Conservation (phyloP, 2,329 filamentous ascomycete genomes). For the Drechslera avenae region DNA sequence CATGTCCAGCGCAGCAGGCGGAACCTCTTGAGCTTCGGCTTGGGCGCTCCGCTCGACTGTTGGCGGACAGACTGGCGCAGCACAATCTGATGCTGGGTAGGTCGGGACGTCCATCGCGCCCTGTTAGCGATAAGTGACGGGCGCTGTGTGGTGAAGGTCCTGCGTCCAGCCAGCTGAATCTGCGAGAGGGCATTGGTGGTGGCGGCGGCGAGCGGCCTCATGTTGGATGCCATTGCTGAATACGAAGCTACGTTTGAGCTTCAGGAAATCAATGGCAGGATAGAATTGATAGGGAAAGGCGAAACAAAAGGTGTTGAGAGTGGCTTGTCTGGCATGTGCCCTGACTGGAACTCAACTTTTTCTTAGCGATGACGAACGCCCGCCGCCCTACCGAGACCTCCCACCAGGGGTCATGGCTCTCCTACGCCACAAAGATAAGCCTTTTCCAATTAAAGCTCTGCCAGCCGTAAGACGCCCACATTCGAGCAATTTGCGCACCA, state of each 20-base stretch:
- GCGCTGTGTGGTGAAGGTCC: slow-evolving; percentile 43
- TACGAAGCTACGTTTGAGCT: slow-evolving; percentile 11
- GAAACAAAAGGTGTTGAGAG: slow-evolving; percentile 20
- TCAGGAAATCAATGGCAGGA: slow-evolving; percentile 17
- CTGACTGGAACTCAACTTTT: slow-evolving; percentile 31
- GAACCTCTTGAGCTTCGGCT: slow-evolving; percentile 55
- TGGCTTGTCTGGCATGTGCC: neutral
- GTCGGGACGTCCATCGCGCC: slow-evolving; percentile 43
- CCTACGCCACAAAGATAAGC: slow-evolving; percentile 19
- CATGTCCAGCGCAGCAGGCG: slow-evolving; percentile 78
- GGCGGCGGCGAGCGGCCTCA: slow-evolving; percentile 45
- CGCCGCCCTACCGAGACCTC: slow-evolving; percentile 10
- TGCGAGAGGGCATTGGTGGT: slow-evolving; percentile 38
- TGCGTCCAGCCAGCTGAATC: slow-evolving; percentile 43
- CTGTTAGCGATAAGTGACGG: slow-evolving; percentile 43
- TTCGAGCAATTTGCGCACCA: slow-evolving; percentile 10
- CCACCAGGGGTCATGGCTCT: slow-evolving; percentile 11
- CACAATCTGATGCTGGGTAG: slow-evolving; percentile 41
- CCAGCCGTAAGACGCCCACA: slow-evolving; percentile 13
- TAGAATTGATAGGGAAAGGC: slow-evolving; percentile 8
- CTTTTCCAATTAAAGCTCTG: slow-evolving; percentile 21
- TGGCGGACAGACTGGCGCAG: slow-evolving; percentile 45
- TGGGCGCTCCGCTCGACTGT: slow-evolving; percentile 39
- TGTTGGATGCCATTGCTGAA: slow-evolving; percentile 42
- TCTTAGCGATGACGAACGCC: slow-evolving; percentile 36